Evolutionary conservation across 202 grass and related monocot species (phyloP).

Genomic region (Sporobolus alterniflorus): DNA sequence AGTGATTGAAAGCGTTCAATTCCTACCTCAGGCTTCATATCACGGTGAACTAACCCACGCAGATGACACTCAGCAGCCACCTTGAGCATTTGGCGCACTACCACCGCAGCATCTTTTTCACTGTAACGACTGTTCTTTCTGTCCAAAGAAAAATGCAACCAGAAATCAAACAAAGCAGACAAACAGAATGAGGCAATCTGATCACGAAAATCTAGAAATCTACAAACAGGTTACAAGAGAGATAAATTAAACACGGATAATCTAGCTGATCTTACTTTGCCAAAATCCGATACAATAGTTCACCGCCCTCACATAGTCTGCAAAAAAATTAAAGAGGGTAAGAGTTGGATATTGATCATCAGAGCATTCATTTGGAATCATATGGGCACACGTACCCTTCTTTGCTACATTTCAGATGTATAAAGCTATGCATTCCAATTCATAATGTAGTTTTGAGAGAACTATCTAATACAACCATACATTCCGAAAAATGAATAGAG

Average conservation of each 20-base stretch:
- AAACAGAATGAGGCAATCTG: constrained; percentile 23
- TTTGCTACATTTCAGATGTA: constrained; percentile 1
- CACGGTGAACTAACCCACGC: constrained; percentile 96
- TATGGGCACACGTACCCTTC: not conserved
- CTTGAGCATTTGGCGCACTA: constrained; percentile 99
- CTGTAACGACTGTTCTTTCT: constrained; percentile 98
- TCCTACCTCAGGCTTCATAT: constrained; percentile 99
- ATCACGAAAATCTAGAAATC: constrained; percentile 33
- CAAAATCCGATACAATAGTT: constrained; percentile 93
- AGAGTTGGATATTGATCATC: constrained; percentile 26
- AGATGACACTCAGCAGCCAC: constrained; percentile 96
- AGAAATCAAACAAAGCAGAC: constrained; percentile 31
- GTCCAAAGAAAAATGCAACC: constrained; percentile 25
- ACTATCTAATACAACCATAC: not conserved
- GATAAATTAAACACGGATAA: constrained; percentile 31
- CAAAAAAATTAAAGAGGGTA: constrained; percentile 39
- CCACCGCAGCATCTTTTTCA: constrained; percentile 99
- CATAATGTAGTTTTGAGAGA: constrained; percentile 12
- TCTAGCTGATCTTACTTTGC: constrained; percentile 75
- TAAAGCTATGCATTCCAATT: not conserved
- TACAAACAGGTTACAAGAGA: not conserved
- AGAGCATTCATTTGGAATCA: constrained; percentile 27
- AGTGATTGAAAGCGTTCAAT: constrained; percentile 29
- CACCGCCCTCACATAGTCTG: constrained; percentile 99
- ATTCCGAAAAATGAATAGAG: constrained; percentile 17